These are phyloP conservation scores for Sanghuangporus weigelae DNA, from an alignment of 1,284 basidiomycete genomes.

Conservation along the genomic window DNA sequence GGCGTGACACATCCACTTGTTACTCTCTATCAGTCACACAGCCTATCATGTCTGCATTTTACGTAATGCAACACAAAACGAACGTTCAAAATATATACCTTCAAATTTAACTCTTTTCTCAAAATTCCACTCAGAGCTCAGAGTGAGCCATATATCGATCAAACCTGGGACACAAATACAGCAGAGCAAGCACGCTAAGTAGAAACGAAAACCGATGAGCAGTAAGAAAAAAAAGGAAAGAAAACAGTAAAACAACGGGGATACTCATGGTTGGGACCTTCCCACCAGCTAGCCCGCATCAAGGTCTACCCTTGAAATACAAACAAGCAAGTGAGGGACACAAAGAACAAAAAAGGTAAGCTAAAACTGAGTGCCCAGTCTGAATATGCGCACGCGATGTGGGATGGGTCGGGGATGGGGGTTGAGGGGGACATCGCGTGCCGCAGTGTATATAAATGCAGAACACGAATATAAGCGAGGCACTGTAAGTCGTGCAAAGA, in stretches of 20 bases:
- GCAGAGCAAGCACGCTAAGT: not conserved
- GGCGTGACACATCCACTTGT: no score
- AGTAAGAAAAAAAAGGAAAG: not conserved
- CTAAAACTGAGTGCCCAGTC: not conserved
- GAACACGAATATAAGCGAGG: not conserved
- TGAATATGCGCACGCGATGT: not conserved
- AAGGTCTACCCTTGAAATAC: not conserved
- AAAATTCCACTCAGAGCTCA: no score
- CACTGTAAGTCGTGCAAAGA: not conserved
- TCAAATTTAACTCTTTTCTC: no score
- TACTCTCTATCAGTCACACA: no score
- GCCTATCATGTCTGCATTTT: no score
- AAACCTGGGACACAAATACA: not conserved
- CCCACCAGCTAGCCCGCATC: not conserved
- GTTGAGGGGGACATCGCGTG: not conserved
- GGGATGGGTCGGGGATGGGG: not conserved
- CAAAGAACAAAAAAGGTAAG: not conserved
- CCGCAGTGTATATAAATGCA: not conserved
- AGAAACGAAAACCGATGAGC: not conserved
- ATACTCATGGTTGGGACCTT: conserved; percentile 5
- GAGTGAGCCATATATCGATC: no score
- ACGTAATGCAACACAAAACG: no score
- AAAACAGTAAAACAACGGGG: not conserved
- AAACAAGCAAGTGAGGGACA: not conserved
- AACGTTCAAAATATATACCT: no score